Evolutionary conservation across 2,329 filamentous ascomycete genomes (phyloP), one percentile per base, ranked within the genome.

Genomic region (Trichoderma asperellum): DNA sequence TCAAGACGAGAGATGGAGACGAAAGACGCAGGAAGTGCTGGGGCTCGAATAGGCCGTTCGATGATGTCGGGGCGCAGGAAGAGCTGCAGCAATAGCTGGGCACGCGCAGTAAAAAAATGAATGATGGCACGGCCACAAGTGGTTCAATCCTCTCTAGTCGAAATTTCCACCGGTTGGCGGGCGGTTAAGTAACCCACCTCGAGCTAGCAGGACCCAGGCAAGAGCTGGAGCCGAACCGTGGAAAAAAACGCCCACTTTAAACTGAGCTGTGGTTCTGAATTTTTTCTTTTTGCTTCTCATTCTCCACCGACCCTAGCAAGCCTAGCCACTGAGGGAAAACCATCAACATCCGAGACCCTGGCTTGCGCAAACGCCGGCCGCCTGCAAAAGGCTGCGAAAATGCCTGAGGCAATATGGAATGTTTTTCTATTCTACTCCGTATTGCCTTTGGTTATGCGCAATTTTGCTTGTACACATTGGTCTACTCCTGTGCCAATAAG

Each of bases 21-120:
- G 74, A 75, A 69, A 73, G 72, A 72, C 73, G 74, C 71, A 74
- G 69, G 24, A 72, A 71, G 70, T 60, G 64, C 57, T 71, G 68
- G 69, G 68, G 70, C 66, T 57, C 72, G 72, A 72, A 72, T 35
- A 35, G 40, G 29, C 55, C 75, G 66, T 73, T 55, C 49, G 76
- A 78, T 79, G 77, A 77, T 78, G 77, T 75, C 75, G 75, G 73
- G 74, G 73, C 75, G 76, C 74, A 72, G 73, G 73, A 74, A 74
- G 72, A 76, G 75, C 77, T 75, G 76, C 75, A 71, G 73, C 76
- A 71, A 77, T 59, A 59, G 75, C 75, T 76, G 75, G 72, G 72
- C 71, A 73, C 73, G 74, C 77, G 77, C 77, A 76, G 59, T 49
- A 62, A 63, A 68, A 75, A 77, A 75, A 78, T 78, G 75, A 76